Conservation (phyloP, 352 stramenopile species). For the Thraustochytrium sp. region DNA sequence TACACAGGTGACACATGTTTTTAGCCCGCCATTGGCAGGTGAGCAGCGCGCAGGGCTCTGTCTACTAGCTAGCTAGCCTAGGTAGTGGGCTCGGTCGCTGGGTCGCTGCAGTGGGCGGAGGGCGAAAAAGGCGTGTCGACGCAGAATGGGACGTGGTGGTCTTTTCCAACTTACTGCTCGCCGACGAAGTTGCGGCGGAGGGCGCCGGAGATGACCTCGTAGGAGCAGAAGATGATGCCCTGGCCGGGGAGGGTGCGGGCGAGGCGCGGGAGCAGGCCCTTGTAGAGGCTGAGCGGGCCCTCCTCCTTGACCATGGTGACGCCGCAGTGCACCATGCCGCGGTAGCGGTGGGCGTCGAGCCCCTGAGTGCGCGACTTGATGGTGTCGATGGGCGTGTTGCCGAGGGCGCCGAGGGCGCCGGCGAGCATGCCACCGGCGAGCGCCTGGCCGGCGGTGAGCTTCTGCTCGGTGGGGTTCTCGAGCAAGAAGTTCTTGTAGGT, state of each 20-base stretch:
- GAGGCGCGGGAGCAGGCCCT: slow-evolving; percentile 36
- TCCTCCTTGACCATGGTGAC: slow-evolving; percentile 45
- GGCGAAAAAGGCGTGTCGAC: too few relatives aligned
- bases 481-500: slow-evolving; percentile 44
- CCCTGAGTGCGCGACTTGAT: slow-evolving; percentile 47
- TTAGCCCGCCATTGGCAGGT: too few relatives aligned
- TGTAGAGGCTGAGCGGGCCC: slow-evolving; percentile 45
- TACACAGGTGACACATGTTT: too few relatives aligned
- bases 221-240: slow-evolving; percentile 46
- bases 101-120: too few relatives aligned
- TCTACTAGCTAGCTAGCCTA: too few relatives aligned
- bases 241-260: slow-evolving; percentile 40
- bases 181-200: neutral
- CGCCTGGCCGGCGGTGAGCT: slow-evolving; percentile 10
- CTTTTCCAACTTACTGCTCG: neutral
- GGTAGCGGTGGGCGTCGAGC: slow-evolving; percentile 38
- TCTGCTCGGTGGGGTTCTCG: slow-evolving; percentile 23
- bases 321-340: slow-evolving; percentile 33
- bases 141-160: too few relatives aligned
- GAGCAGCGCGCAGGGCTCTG: too few relatives aligned
- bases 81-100: too few relatives aligned
- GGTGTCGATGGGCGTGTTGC: slow-evolving; percentile 46
- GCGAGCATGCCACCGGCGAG: slow-evolving; percentile 50
- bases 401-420: slow-evolving; percentile 44
- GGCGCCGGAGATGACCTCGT: slow-evolving; percentile 45